Conservation (phyloP, 352 stramenopile genomes). For the Hyaloperonospora brassicae region DNA sequence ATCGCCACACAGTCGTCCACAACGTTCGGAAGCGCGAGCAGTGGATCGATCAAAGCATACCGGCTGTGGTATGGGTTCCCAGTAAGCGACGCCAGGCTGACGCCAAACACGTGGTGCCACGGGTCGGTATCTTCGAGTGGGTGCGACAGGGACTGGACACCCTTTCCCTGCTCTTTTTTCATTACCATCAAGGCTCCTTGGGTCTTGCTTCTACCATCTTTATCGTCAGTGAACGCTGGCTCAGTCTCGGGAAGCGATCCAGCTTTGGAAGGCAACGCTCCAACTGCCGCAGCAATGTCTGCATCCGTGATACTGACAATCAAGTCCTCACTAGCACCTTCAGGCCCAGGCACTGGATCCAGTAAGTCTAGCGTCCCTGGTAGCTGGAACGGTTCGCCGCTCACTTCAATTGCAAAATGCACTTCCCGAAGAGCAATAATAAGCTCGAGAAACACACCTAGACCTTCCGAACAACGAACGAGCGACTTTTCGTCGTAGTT, state of each 20-base stretch:
- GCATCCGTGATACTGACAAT: conserved; percentile 27
- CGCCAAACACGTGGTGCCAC: conserved; percentile 78
- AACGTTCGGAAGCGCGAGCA: conserved; percentile 68
- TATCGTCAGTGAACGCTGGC: conserved; percentile 10
- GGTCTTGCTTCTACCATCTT: conserved; percentile 14
- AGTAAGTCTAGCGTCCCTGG: conserved; percentile 2
- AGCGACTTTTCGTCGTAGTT: conserved; percentile 83
- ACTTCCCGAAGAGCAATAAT: conserved; percentile 62
- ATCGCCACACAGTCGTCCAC: conserved; percentile 72
- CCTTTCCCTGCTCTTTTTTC: conserved; percentile 23
- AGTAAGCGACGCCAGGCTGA: conserved; percentile 61
- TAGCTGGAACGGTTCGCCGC: conserved; percentile 42
- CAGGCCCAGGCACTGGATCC: conserved; percentile 12
- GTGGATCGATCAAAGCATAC: conserved; percentile 68
- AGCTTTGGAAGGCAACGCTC: conserved; percentile 21
- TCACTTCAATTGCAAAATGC: conserved; percentile 64
- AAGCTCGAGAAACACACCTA: conserved; percentile 68
- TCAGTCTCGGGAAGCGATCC: conserved; percentile 15
- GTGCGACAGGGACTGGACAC: conserved; percentile 47
- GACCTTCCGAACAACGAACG: conserved; percentile 59
- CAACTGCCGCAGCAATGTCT: conserved; percentile 28
- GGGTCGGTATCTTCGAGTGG: conserved; percentile 71
- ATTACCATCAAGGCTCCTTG: conserved; percentile 6
- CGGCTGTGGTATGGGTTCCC: conserved; percentile 76
- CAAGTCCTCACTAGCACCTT: conserved; percentile 20